phyloP scores from a whole-genome alignment of 2,329 filamentous ascomycete species.

The Fusarium irregulare region DNA sequence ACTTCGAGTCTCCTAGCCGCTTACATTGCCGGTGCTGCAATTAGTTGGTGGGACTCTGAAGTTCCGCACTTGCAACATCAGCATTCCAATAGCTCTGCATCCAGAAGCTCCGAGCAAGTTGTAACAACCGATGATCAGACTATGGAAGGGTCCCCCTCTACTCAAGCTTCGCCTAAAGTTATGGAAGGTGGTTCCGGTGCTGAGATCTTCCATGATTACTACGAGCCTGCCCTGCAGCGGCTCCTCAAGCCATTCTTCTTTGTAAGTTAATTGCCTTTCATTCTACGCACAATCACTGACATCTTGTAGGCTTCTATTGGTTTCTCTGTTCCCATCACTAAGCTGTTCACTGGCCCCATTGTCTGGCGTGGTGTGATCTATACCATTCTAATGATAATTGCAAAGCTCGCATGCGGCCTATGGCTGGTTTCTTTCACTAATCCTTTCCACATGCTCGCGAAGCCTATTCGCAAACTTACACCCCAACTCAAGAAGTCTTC shows the following conservation, averaged over 20 bases:
- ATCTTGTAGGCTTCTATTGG: conserved; percentile 68
- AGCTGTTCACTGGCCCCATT: conserved; percentile 72
- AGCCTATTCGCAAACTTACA: neutral
- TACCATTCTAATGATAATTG: conserved; percentile 74
- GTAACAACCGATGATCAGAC: neutral
- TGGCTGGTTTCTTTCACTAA: conserved; percentile 61
- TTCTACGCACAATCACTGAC: neutral
- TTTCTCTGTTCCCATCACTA: conserved; percentile 79
- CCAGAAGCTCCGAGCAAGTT: neutral
- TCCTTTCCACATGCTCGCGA: neutral
- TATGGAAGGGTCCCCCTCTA: neutral
- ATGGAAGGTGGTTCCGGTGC: conserved; percentile 19
- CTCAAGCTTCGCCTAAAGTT: neutral
- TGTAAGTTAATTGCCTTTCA: conserved; percentile 53
- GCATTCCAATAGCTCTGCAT: neutral
- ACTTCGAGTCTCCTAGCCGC: conserved; percentile 72
- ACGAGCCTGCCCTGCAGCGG: conserved; percentile 53
- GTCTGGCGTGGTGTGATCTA: conserved; percentile 82
- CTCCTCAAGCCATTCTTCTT: conserved; percentile 81
- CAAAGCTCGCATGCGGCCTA: conserved; percentile 69
- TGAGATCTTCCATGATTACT: conserved; percentile 45
- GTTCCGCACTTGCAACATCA: conserved; percentile 38
- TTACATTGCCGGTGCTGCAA: conserved; percentile 69
- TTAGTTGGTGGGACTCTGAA: conserved; percentile 69
- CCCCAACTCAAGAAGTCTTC: neutral